These are phyloP conservation scores for Penicillium pulvis DNA, from an alignment of 495 filamentous ascomycete genomes.

Conservation along the genomic window DNA sequence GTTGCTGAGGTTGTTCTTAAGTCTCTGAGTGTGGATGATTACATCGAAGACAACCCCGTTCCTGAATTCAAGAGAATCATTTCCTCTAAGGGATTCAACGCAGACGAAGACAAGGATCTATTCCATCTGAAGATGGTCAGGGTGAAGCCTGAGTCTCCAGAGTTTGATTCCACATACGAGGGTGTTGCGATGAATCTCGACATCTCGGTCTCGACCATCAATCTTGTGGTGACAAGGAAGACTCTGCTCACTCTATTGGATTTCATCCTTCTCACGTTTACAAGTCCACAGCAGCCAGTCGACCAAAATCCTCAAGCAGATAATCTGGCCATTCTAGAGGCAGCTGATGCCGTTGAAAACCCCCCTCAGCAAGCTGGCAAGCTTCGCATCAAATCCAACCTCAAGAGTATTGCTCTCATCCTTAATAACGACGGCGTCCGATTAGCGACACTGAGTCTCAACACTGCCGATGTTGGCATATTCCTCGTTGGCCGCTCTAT, in stretches of 20 bases:
- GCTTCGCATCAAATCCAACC: conserved; percentile 82
- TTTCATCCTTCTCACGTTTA: conserved; percentile 93
- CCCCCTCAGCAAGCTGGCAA: conserved; percentile 50
- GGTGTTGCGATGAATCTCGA: conserved; percentile 92
- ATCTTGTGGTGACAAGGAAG: conserved; percentile 88
- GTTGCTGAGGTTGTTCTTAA: conserved; percentile 84
- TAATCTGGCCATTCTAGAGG: conserved; percentile 47
- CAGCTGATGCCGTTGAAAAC: conserved; percentile 40
- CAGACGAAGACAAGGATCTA: conserved; percentile 75
- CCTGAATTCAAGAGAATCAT: conserved; percentile 97
- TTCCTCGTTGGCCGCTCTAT: conserved; percentile 83
- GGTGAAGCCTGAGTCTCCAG: conserved; percentile 88
- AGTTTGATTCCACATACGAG: conserved; percentile 88
- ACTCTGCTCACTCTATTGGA: conserved; percentile 94
- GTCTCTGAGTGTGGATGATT: conserved; percentile 89
- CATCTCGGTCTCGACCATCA: conserved; percentile 91
- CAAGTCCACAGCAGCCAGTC: conserved; percentile 61
- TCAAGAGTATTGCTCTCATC: conserved; percentile 91
- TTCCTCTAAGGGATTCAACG: conserved; percentile 77
- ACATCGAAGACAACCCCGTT: conserved; percentile 83
- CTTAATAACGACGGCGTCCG: conserved; percentile 98
- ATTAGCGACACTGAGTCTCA: conserved; percentile 87
- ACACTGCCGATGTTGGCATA: conserved; percentile 86
- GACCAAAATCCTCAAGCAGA: conserved; percentile 36
- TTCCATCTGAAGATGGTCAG: conserved; percentile 85